Evolutionary conservation across 345 rosid species (phyloP), one percentile per base, ranked within the genome.

Genomic region (Brassica incana): DNA sequence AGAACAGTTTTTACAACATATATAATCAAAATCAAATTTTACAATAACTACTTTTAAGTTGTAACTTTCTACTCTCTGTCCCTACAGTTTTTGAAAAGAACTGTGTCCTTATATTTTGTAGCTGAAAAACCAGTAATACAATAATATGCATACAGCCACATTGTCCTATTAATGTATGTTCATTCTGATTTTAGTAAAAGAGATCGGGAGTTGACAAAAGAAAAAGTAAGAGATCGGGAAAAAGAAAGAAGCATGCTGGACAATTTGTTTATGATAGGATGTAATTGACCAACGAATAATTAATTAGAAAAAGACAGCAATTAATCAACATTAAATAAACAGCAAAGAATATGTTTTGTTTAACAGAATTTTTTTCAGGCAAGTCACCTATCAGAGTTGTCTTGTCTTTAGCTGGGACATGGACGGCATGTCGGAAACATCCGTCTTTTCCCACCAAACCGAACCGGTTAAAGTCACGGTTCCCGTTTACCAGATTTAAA

Each of bases 401-500:
- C 63, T 69, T 70, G 78, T 80, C 63, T 69, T 75, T 54, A 80
- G 79, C 83, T 80, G 76, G 32, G 83, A 80, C 83, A 80, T 64
- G 72, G 79, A 75, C 54, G 79, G 83, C 79, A 54, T 69, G 83
- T 80, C 76, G 38, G 83, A 69, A 64, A 74, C 7, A 1, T 35
- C 63, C 23, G 8, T 67, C 1, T 30, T 1, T 8, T 8, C 60
- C 5, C 14, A 74, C 67, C 75, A 54, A 54, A 69, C 52, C 61
- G 9, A 61, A 67, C 74, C 74, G 67, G 67, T 65, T 5, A 11
- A 14, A 15, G 7, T 0, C 16, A 7, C 15, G 30, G 67, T 71
- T 33, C 10, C 60, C 76, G 63, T 71, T 48, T 23, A 23, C 25
- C 25, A 23, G 25, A 23, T 23, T 23, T 1, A 71, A 36, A 23